Percentiles rank a stretch among this genome's conserved stretches.
These are phyloP conservation scores for Parsonsia alboflavescens DNA, from an alignment of 257 asterid species.

Conservation along the genomic window DNA sequence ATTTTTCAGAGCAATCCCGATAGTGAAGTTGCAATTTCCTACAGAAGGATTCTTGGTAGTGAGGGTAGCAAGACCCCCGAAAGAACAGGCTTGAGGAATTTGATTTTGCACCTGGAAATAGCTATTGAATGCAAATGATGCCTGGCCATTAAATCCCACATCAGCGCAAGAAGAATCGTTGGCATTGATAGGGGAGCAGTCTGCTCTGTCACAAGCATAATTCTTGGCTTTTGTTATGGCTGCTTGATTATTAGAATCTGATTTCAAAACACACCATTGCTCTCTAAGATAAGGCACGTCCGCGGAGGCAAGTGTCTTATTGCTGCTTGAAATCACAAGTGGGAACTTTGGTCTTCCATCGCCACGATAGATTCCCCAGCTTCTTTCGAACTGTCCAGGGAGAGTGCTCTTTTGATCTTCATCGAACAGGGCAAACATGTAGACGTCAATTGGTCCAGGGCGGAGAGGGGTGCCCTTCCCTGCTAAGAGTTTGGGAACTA, in stretches of 20 bases:
- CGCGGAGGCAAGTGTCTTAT: conserved; percentile 40
- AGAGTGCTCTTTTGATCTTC: conserved; percentile 19
- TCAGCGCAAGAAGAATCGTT: conserved; percentile 28
- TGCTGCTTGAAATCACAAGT: conserved; percentile 43
- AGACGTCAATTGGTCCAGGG: conserved; percentile 34
- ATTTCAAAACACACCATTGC: conserved; percentile 18
- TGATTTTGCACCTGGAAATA: conserved; percentile 29
- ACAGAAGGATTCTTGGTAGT: neutral
- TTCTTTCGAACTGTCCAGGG: conserved; percentile 28
- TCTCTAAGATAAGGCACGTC: conserved; percentile 9
- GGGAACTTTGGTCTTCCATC: conserved; percentile 50
- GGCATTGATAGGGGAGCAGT: conserved; percentile 40
- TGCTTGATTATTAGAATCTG: neutral
- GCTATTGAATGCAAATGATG: conserved; percentile 48
- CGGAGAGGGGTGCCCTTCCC: conserved; percentile 41
- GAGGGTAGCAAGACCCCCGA: neutral
- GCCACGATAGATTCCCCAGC: conserved; percentile 48
- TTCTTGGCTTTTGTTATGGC: neutral
- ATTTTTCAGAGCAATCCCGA: neutral
- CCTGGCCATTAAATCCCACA: conserved; percentile 11
- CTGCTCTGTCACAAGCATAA: conserved; percentile 22
- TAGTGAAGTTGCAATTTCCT: conserved; percentile 6
- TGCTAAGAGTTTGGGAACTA: conserved; percentile 23
- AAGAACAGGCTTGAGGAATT: neutral
- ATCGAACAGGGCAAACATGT: conserved; percentile 33